Evolutionary conservation across 148 eudicot genomes (phyloP), one percentile per base, ranked within the genome.

Genomic region (Dysphania ambrosioides): DNA sequence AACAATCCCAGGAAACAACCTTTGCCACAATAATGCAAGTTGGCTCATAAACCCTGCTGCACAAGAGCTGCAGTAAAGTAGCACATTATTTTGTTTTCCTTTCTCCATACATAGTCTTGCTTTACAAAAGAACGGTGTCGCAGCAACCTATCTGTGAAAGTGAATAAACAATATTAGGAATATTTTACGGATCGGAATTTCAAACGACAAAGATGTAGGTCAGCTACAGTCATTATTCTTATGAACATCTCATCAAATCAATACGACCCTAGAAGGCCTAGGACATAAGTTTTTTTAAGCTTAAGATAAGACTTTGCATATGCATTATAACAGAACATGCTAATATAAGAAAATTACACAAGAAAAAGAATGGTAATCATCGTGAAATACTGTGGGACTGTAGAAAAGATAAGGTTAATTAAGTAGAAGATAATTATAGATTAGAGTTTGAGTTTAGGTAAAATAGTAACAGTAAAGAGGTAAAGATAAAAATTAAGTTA

Each of bases 41-140:
- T 73, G 41, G 10, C 51, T 23, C 5, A 79, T 31, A 62, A 79
- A 74, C 38, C 74, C 78, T 44, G 38, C 70, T 9, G 32, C 8
- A 58, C 82, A 79, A 49, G 23, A 16, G 2, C 58, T 61, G 47
- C 81, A 79, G 70, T 79, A 19, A n/a, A n/a, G 70, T 79, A 79
- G 24, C 82, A 79, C 74, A 68, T 36, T 29, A 19, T 69, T 11
- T 42, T 35, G 23, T 21, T 60, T 23, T 68, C 32, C 9, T 31
- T 60, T 3, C 5, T 61, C 78, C 78, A 79, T 19, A 12, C 23
- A 2, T 29, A 79, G 57, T 74, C 82, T 0, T 65, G 35, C 42
- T 41, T 32, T 29, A 24, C 82, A 79, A 29, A 21, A n/a, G 0
- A 18, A 13, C 29, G 82, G 82, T 13, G 6, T n/a, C 18, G 41